Conservation (phyloP, 2,329 filamentous ascomycete genomes). For the Aureobasidium melanogenum region DNA sequence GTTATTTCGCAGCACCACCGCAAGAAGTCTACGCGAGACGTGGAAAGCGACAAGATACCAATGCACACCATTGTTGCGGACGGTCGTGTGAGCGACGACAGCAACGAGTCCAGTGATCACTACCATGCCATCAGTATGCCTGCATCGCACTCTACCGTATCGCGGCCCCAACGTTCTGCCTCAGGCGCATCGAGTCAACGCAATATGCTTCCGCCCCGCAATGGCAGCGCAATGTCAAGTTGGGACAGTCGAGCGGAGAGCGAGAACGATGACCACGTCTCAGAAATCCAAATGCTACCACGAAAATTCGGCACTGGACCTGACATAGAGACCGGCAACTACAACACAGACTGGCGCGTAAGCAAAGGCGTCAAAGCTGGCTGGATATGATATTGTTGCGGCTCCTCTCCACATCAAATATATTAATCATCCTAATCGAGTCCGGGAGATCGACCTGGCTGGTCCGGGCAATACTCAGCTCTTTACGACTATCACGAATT, state of each 20-base stretch:
- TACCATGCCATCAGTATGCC: not conserved
- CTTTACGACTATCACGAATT: conserved; percentile 3
- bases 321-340: not conserved
- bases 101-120: not conserved
- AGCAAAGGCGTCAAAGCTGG: conserved; percentile 5
- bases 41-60: not conserved
- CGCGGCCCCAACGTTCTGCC: not conserved
- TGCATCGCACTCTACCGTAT: not conserved
- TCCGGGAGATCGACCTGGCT: not conserved
- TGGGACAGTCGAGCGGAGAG: not conserved
- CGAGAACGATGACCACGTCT: not conserved
- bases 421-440: not conserved
- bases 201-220: not conserved
- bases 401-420: not conserved
- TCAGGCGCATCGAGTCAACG: not conserved
- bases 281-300: not conserved
- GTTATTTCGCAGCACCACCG: not conserved
- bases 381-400: not conserved
- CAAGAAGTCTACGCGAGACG: not conserved
- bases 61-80: not conserved
- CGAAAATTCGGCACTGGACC: not conserved
- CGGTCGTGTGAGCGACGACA: not conserved
- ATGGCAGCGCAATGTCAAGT: not conserved
- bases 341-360: conserved; percentile 1
- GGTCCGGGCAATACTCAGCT: not conserved